Base-by-base conservation (phyloP, 306 rosid species). In the Quillaja saponaria region DNA sequence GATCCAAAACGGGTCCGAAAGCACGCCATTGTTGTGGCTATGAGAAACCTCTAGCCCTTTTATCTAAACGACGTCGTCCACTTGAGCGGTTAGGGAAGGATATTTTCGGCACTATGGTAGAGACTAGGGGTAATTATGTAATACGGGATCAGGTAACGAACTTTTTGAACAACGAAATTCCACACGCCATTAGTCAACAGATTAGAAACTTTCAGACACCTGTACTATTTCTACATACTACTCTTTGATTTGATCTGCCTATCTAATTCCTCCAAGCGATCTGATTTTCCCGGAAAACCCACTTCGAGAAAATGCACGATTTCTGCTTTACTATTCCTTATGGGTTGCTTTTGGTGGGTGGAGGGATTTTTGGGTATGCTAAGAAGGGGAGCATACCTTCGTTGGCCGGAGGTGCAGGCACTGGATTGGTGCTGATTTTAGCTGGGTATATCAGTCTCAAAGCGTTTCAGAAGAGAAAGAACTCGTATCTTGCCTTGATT, bases 311-410 rank as follows among this genome's bases (percentile, higher is more conserved):
- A 54, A 82, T 82, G 87, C 85, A 79, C 41, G 87, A 82, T 70
- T 82, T 82, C 82, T 82, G 87, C 78, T 79, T 82, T 70, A 82
- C 87, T 39, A 82, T 82, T 50, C 87, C 87, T 7, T 82, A 82
- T 35, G 87, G 87, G 50, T 34, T 79, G 73, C 7, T 76, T 58
- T 67, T 82, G 35, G 54, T 55, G 46, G 79, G 54, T 8, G 87
- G 84, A 49, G 87, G 87, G 19, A 18, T 76, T 16, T 33, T 79
- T 55, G 87, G 84, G 21, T 82, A 55, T 68, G 50, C 76, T 14
- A 73, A 47, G 80, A 82, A 76, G 42, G 87, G 85, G 45, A 82
- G 87, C 80, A 63, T 72, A 13, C 76, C 80, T 19, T 83, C 82
- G 37, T 50, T 82, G 66, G 82, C 64, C 49, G 88, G 85, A 19